phyloP scores from a whole-genome alignment of 108 stramenopile species.

The Cyclotella choctawhatcheeana region DNA sequence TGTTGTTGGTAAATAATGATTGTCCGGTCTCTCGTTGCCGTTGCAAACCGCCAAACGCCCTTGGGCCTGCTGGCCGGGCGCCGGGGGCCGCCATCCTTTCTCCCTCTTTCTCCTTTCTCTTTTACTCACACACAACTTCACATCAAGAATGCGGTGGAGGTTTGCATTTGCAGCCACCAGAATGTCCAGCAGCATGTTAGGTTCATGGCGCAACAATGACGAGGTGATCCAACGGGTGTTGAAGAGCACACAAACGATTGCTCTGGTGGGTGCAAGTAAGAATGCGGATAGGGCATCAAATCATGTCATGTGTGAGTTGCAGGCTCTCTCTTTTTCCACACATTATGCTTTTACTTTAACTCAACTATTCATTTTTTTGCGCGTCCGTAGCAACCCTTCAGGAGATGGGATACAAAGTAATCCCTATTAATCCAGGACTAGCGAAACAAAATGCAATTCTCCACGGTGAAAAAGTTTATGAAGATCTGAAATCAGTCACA shows the following conservation, averaged over 20 bases:
- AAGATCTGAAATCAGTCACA: constrained; percentile 58
- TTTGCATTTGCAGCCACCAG: constrained; percentile 26
- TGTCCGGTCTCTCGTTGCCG: too few relatives aligned
- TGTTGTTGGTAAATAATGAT: too few relatives aligned
- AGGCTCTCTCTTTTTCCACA: constrained; percentile 6
- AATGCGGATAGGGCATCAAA: constrained; percentile 75
- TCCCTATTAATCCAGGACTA: constrained; percentile 83
- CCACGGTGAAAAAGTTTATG: constrained; percentile 71
- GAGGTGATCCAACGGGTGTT: constrained; percentile 71
- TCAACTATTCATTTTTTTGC: neutral
- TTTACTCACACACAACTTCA: neutral
- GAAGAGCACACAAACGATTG: constrained; percentile 70
- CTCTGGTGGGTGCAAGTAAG: constrained; percentile 79
- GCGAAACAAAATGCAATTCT: constrained; percentile 65
- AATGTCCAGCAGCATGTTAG: constrained; percentile 24
- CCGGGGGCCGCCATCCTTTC: neutral
- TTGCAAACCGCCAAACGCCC: neutral
- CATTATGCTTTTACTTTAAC: too few relatives aligned
- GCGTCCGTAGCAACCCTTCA: constrained; percentile 29
- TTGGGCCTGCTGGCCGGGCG: too few relatives aligned
- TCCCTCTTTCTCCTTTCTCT: neutral
- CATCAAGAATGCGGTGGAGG: constrained; percentile 10
- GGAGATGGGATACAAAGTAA: constrained; percentile 72
- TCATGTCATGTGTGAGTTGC: constrained; percentile 74
- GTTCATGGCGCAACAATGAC: constrained; percentile 62